Conservation (phyloP, 2,329 filamentous ascomycete genomes). For the Monosporascus sp. region DNA sequence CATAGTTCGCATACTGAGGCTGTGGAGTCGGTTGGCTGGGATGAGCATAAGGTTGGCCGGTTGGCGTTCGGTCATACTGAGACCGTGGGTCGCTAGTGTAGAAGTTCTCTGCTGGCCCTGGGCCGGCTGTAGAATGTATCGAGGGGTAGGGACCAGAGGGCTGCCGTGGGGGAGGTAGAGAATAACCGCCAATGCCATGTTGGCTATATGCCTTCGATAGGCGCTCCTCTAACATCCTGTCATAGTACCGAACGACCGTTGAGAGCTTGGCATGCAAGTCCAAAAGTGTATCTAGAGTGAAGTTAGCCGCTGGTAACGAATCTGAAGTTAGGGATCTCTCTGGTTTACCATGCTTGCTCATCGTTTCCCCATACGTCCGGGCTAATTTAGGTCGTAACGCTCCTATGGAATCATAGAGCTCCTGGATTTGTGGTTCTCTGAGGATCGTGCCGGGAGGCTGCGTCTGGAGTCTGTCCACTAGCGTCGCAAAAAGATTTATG, state of each 20-base stretch:
- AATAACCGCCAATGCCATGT: slow-evolving; percentile 64
- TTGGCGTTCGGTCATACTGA: slow-evolving; percentile 42
- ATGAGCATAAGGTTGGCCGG: slow-evolving; percentile 48
- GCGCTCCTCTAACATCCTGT: slow-evolving; percentile 94
- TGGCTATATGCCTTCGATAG: slow-evolving; percentile 89
- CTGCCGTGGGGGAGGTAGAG: slow-evolving; percentile 46
- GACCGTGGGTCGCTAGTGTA: slow-evolving; percentile 63
- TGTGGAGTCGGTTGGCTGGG: slow-evolving; percentile 39
- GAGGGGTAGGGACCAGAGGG: slow-evolving; percentile 65
- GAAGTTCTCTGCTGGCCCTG: slow-evolving; percentile 67
- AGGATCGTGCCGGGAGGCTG: slow-evolving; percentile 93
- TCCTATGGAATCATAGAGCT: slow-evolving; percentile 97
- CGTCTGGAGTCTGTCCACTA: slow-evolving; percentile 91
- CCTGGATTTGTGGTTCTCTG: slow-evolving; percentile 96
- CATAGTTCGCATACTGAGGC: slow-evolving; percentile 40
- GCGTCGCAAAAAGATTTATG: slow-evolving; percentile 89
- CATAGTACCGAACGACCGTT: slow-evolving; percentile 94
- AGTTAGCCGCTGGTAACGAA: slow-evolving; percentile 26
- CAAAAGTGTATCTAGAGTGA: slow-evolving; percentile 69
- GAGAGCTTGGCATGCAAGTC: slow-evolving; percentile 94
- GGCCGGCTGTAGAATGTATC: slow-evolving; percentile 50
- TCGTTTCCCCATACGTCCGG: slow-evolving; percentile 93
- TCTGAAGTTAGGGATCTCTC: slow-evolving; percentile 5
- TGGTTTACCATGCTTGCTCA: slow-evolving; percentile 90
- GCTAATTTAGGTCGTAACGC: slow-evolving; percentile 87